Conservation (phyloP, 2,329 filamentous ascomycete genomes). For the Aspergillus thermomutatus region DNA sequence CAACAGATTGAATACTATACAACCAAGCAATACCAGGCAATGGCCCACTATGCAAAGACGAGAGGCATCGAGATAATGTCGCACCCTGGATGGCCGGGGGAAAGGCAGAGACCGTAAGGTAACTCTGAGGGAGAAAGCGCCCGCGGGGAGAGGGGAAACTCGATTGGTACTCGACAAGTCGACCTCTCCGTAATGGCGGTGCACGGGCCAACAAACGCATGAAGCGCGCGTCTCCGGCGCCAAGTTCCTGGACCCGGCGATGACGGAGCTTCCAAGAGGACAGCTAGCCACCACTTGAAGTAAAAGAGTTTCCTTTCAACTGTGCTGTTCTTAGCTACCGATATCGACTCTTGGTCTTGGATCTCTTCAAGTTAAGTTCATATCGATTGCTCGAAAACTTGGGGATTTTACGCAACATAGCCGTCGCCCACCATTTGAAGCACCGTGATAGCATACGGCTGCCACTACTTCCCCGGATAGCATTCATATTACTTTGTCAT, state of each 20-base stretch:
- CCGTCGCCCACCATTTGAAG: background rate
- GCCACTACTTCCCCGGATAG: background rate
- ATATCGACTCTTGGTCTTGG: background rate
- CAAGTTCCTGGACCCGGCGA: conserved; percentile 9
- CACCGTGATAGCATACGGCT: background rate
- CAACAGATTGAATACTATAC: conserved; percentile 6
- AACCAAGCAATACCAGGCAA: conserved; percentile 8
- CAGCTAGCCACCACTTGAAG: conserved; percentile 8
- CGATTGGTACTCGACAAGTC: conserved; percentile 5
- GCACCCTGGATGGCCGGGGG: conserved; percentile 14
- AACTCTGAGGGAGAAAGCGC: conserved; percentile 14
- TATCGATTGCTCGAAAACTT: background rate
- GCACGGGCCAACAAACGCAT: conserved; percentile 11
- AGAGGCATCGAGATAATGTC: conserved; percentile 9
- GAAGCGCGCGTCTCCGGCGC: conserved; percentile 20
- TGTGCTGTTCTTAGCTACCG: background rate
- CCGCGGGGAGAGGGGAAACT: conserved; percentile 18
- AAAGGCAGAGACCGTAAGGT: conserved; percentile 13
- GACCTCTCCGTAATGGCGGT: conserved; percentile 2
- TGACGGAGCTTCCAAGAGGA: conserved; percentile 20
- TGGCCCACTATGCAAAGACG: conserved; percentile 8
- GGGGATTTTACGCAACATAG: background rate
- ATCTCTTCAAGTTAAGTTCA: background rate
- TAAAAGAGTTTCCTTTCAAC: background rate
- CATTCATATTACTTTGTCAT: background rate